phyloP scores from a whole-genome alignment of 805 yeast species.

The Ogataea nonfermentans region DNA sequence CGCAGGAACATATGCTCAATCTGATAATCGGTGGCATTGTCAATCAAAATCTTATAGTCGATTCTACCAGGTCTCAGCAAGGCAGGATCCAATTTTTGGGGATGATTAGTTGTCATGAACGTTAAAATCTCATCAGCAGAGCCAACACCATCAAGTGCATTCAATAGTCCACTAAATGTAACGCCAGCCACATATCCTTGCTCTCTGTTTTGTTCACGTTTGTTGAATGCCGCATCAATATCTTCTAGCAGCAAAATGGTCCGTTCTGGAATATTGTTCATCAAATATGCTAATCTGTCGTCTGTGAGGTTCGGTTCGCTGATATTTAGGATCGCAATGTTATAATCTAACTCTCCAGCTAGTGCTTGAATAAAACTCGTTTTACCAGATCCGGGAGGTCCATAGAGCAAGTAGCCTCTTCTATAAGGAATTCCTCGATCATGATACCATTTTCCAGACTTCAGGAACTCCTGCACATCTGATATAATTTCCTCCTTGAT shows the following conservation, averaged over 20 bases:
- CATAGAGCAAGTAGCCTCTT: slow-evolving; percentile 89
- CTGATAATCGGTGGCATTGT: slow-evolving; percentile 84
- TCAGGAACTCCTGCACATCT: slow-evolving; percentile 80
- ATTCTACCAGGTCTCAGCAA: slow-evolving; percentile 92
- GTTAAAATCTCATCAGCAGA: slow-evolving; percentile 95
- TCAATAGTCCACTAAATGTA: slow-evolving; percentile 89
- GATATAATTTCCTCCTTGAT: slow-evolving; percentile 60
- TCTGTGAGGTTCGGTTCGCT: slow-evolving; percentile 92
- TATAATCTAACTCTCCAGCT: slow-evolving; percentile 95
- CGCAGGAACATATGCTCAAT: slow-evolving; percentile 80
- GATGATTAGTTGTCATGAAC: slow-evolving; percentile 98
- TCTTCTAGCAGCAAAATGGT: slow-evolving; percentile 85
- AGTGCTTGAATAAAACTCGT: slow-evolving; percentile 94
- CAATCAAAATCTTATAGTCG: slow-evolving; percentile 77
- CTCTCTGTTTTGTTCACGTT: slow-evolving; percentile 72
- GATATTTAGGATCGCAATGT: slow-evolving; percentile 87
- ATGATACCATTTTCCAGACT: slow-evolving; percentile 86
- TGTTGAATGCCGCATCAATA: slow-evolving; percentile 92
- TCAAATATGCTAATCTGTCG: slow-evolving; percentile 88
- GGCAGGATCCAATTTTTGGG: slow-evolving; percentile 91
- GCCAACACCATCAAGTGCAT: slow-evolving; percentile 96
- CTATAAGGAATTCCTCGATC: slow-evolving; percentile 97
- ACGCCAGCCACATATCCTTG: slow-evolving; percentile 84
- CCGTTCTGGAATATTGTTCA: slow-evolving; percentile 94
- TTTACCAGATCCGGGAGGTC: slow-evolving; percentile 98